Evolutionary conservation across 306 rosid species (phyloP).

Genomic region (Mimosa pudica): DNA sequence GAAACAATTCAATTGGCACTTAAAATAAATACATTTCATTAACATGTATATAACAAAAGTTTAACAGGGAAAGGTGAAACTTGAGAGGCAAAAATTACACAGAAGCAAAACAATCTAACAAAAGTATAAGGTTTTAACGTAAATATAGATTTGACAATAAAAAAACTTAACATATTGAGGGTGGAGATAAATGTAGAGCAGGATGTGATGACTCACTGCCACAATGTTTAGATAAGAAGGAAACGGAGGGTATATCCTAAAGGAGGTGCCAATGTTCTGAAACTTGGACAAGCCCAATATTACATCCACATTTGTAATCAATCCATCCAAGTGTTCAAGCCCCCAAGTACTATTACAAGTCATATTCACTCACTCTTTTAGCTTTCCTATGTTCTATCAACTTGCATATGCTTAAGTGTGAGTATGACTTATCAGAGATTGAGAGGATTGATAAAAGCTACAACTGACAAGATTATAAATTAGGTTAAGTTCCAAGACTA

Average conservation of each 20-base stretch:
- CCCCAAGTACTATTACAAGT: not conserved
- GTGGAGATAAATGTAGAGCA: conserved; percentile 2
- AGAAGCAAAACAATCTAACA: conserved; percentile 11
- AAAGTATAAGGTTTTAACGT: not conserved
- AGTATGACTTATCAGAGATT: not conserved
- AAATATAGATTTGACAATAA: not conserved
- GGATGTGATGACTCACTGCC: not conserved
- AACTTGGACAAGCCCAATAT: not conserved
- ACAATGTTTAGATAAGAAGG: not conserved
- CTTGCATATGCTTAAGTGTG: not conserved
- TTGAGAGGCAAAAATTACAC: not conserved
- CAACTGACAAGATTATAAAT: not conserved
- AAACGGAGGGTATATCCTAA: not conserved
- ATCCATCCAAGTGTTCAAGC: not conserved
- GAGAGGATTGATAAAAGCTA: not conserved
- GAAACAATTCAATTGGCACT: conserved; percentile 19
- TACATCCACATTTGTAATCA: not conserved
- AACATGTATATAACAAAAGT: not conserved
- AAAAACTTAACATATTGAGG: not conserved
- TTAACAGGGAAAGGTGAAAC: not conserved
- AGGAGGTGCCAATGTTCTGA: not conserved
- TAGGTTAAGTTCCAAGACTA: not conserved
- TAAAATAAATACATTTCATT: not conserved
- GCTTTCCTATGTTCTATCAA: not conserved
- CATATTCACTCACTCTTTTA: not conserved